Conservation (phyloP, 1,139 yeast genomes). For the Yamadazyma trypodendri region DNA sequence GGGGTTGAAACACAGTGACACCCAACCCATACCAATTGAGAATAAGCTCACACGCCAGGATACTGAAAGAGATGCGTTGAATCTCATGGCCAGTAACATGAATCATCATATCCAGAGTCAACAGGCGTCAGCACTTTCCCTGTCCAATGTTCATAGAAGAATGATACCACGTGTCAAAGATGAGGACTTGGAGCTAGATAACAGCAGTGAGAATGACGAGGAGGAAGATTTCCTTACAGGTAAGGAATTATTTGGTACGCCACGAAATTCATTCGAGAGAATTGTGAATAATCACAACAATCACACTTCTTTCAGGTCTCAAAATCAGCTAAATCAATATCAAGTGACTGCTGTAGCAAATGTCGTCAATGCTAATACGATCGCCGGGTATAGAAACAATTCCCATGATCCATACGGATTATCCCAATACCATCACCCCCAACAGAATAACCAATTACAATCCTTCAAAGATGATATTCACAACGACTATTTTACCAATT, state of each 20-base stretch:
- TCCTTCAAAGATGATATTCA: slow-evolving; percentile 25
- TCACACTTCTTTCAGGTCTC: slow-evolving; percentile 5
- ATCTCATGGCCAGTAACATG: slow-evolving; percentile 34
- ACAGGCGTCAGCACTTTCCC: not conserved
- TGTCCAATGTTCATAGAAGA: not conserved
- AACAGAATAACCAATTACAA: slow-evolving; percentile 17
- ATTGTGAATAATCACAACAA: slow-evolving; percentile 19
- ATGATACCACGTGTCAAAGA: slow-evolving; percentile 21
- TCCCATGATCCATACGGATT: slow-evolving; percentile 25
- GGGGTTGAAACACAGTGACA: slow-evolving; percentile 28
- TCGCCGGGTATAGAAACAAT: slow-evolving; percentile 7
- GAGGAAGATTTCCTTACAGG: slow-evolving; percentile 40
- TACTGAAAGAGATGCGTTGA: slow-evolving; percentile 43
- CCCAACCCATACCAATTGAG: slow-evolving; percentile 26
- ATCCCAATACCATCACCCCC: slow-evolving; percentile 25
- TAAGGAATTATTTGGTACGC: slow-evolving; percentile 45
- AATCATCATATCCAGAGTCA: slow-evolving; percentile 11
- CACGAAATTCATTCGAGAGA: slow-evolving; percentile 40
- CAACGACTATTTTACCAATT: slow-evolving; percentile 35
- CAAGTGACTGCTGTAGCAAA: not conserved
- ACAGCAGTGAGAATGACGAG: slow-evolving; percentile 18
- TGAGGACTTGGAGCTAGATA: slow-evolving; percentile 40
- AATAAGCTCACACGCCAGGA: slow-evolving; percentile 39
- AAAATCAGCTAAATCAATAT: not conserved
- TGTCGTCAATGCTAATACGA: slow-evolving; percentile 2